phyloP scores from a whole-genome alignment of 495 filamentous ascomycete genomes.

The Trichoderma reesei region DNA sequence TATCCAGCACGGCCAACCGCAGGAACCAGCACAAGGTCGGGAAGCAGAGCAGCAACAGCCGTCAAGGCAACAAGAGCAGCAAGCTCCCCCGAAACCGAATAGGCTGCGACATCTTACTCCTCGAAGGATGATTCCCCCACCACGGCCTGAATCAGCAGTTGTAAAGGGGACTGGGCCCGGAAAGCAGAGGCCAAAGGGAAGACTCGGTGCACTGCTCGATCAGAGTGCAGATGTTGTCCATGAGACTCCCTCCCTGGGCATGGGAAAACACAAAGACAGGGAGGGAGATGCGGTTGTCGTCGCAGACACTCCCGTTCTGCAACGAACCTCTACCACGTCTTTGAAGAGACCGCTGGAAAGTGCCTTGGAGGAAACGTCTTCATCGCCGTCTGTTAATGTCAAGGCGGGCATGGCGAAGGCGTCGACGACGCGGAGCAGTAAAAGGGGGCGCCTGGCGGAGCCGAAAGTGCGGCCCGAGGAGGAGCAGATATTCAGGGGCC shows the following conservation, averaged over 20 bases:
- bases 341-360: background rate
- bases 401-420: background rate
- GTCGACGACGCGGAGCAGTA: background rate
- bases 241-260: background rate
- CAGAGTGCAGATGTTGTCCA: background rate
- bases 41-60: background rate
- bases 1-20: background rate
- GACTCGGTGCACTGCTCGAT: background rate
- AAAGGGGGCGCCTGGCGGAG: background rate
- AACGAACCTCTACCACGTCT: background rate
- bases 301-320: background rate
- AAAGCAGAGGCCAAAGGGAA: conserved; percentile 4
- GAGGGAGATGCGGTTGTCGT: background rate
- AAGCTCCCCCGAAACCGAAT: background rate
- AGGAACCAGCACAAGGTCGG: background rate
- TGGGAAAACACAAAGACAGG: background rate
- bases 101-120: background rate
- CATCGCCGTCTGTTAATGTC: background rate
- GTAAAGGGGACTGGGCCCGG: background rate
- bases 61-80: background rate
- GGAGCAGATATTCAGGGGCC: conserved; percentile 54
- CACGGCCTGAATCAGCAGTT: background rate
- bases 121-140: background rate
- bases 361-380: background rate
- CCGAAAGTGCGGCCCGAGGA: conserved; percentile 42